These are phyloP conservation scores for Ceratocystis harringtonii DNA, from an alignment of 2,329 filamentous ascomycete species.

Conservation along the genomic window DNA sequence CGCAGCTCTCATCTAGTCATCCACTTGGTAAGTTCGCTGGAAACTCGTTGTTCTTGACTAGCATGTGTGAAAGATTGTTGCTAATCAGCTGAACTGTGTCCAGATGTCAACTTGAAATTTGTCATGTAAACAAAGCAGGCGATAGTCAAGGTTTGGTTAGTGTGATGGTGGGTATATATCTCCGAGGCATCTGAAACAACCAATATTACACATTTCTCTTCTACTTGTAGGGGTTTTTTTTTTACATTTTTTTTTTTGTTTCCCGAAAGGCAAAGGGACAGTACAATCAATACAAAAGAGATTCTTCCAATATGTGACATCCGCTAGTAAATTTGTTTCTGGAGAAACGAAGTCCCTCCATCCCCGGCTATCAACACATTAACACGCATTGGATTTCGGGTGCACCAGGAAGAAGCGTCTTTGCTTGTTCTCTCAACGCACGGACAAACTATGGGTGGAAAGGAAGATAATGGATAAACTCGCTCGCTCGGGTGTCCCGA, in stretches of 20 bases:
- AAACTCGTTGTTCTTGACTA: not conserved
- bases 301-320: too few species aligned
- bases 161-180: too few species aligned
- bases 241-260: not conserved
- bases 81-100: not conserved
- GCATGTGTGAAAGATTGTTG: not conserved
- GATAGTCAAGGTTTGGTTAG: too few species aligned
- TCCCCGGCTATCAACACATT: not conserved
- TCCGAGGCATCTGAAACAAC: not conserved
- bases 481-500: not conserved
- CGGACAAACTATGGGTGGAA: not conserved
- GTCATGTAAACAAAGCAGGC: conserved; percentile 14
- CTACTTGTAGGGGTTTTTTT: too few species aligned
- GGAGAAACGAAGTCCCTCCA: not conserved
- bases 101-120: conserved; percentile 17
- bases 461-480: too few species aligned
- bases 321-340: not conserved
- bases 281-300: not conserved
- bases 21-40: conserved; percentile 57
- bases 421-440: not conserved
- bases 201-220: not conserved
- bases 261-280: not conserved
- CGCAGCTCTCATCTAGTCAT: conserved; percentile 90
- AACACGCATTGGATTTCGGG: not conserved
- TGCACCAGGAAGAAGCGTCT: not conserved